Base-by-base conservation (phyloP, 225 moss, liverwort and hornwort species). In the Marchantia polymorpha region DNA sequence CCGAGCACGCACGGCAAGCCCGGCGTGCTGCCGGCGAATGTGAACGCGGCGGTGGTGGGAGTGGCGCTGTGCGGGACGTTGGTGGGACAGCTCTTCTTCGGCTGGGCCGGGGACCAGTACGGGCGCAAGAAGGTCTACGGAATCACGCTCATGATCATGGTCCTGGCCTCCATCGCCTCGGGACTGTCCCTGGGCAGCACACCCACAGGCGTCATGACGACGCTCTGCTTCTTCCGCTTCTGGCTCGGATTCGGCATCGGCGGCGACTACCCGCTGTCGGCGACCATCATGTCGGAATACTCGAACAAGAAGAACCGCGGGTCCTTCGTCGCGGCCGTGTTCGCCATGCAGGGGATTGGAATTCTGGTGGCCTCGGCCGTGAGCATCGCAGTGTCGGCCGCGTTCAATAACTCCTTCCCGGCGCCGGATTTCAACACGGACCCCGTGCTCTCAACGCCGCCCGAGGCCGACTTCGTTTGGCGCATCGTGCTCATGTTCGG, bases 161-260 rank as follows among this genome's bases (percentile, higher is more conserved):
- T 90, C 15, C 0, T 83, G 10, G 81, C 77, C 15, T 88, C 84
- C 0, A 39, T 86, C 0, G 85, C 77, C 0, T 92, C 90, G 0
- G 86, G 84, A 10, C 20, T 91, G 46, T 91, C 92, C n/a, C 75
- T 86, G 3, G 89, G 92, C 7, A 80, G 66, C 22, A 79, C 84
- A 2, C 75, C 87, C 4, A 88, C 79, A 16, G 84, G 83, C 0
- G 89, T 91, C 10, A 83, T 92, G 78, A 71, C 54, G 30, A 83
- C 81, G 1, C 70, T 88, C 0, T 90, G 88, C 58, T 88, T 86
- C 83, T 88, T 88, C 66, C 69, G 84, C 8, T 93, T 93, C 71
- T 90, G 90, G 91, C 77, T 91, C 0, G 93, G 91, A 0, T 84
- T 93, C 26, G 93, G 93, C 5, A 86, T 94, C 11, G 92, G 87